Base-by-base conservation (phyloP, 2,329 filamentous ascomycete genomes). In the Colletotrichum gigasporum region DNA sequence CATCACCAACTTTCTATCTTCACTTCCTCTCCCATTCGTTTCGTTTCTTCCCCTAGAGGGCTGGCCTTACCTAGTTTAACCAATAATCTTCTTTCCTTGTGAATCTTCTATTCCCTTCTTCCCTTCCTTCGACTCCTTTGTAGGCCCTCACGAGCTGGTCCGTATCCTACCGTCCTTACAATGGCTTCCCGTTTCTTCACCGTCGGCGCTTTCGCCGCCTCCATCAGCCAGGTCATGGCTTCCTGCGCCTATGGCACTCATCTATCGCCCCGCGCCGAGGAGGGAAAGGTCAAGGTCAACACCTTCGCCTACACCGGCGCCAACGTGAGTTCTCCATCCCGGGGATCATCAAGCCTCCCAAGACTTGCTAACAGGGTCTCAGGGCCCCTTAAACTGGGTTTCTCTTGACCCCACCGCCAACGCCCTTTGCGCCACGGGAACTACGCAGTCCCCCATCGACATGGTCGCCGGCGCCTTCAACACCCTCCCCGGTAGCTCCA, bases 381-480 rank as follows among this genome's bases (percentile, higher is more conserved):
- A 12, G 67, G 81, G 82, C 14, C 82, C 82, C 7, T 71, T 83
- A 62, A 81, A 80, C 70, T 85, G 82, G 82, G 78, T 81, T 28
- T 74, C 75, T 6, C 74, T 85, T 24, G 71, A 74, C 24, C 54
- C 70, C 14, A 20, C 48, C 22, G 77, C 74, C 39, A 83, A 83
- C 69, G 71, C 73, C 24, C 74, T 75, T 9, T 85, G 83, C 72
- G 78, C 75, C 41, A 71, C 72, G 3, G 82, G 83, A 35, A 77
- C 69, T 30, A 74, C 75, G 32, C 83, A 85, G 71, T 85, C 83
- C 1, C 83, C 83, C 37, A 85, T 85, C 71, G 80, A 84, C 70
- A 67, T 68, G 65, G 55, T 60, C 12, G 48, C 41, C 20, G 67
- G 65, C 47, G 39, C 68, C 35, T 59, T 62, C 53, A 65, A 66